Evolutionary conservation across 768 basidiomycete species (phyloP), one percentile per base, ranked within the genome.

Genomic region (Mycena kentingensis): DNA sequence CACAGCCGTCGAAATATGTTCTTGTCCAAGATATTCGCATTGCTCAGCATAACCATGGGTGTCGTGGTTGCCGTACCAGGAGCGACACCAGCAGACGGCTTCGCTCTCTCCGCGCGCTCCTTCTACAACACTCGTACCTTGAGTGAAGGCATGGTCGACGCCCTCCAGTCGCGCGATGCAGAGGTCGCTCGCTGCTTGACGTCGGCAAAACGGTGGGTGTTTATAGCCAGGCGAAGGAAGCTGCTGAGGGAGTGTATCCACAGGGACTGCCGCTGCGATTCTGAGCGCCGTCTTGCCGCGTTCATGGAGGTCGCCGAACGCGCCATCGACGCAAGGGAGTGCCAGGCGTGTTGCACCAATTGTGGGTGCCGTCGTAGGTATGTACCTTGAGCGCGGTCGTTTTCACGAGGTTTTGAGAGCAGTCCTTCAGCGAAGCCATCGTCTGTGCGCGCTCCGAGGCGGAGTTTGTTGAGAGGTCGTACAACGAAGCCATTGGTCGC

Each of bases 391-490:
- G n/a, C n/a, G n/a, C n/a, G n/a, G n/a, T n/a, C n/a, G n/a, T n/a
- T n/a, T n/a, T n/a, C n/a, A n/a, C n/a, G n/a, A n/a, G n/a, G n/a
- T n/a, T n/a, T n/a, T n/a, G n/a, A n/a, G n/a, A n/a, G n/a, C n/a
- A n/a, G n/a, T n/a, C n/a, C n/a, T 16, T 5, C 4, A 48, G 36
- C 28, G 15, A 13, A 18, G 38, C 32, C 7, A 51, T 51, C 13
- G 29, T 39, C 21, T 51, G 49, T 10, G 2, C 34, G 16, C 25
- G 38, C 6, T 31, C 27, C 15, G 28, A 49, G 22, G 48, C 38
- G 21, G 48, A 49, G 13, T 49, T 49, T 11, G 48, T 49, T 12
- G 35, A 50, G 22, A 41, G 49, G 38, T 38, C 39, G 29, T 42
- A 42, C 31, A 29, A 51, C 2, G 39, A 31, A 32, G 49, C 38